phyloP scores from a whole-genome alignment of 1,139 yeast genomes.

The Spencermartinsiella ligniputridi region DNA sequence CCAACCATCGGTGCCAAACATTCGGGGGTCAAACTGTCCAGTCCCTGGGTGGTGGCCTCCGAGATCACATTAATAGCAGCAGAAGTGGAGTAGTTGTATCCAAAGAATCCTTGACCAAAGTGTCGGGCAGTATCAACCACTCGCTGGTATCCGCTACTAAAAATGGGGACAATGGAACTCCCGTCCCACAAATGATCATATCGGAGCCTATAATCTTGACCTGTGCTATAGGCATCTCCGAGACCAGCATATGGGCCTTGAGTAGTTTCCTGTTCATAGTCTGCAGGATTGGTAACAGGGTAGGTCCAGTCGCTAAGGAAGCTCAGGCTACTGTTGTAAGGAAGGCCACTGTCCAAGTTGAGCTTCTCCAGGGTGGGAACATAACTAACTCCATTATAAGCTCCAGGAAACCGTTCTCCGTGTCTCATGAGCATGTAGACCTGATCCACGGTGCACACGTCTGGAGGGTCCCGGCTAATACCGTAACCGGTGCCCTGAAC shows the following conservation, averaged over 20 bases:
- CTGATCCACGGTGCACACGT: constrained; percentile 53
- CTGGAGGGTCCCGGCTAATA: constrained; percentile 43
- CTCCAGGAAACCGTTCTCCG: constrained; percentile 63
- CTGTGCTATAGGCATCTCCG: constrained; percentile 28
- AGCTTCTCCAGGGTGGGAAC: constrained; percentile 17
- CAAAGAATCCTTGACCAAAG: constrained; percentile 42
- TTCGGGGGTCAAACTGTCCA: constrained; percentile 39
- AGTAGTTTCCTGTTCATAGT: constrained; percentile 27
- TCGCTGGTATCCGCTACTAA: constrained; percentile 39
- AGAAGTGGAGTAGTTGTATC: constrained; percentile 34
- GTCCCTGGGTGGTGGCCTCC: constrained; percentile 38
- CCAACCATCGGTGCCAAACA: constrained; percentile 15
- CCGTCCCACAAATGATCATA: constrained; percentile 38
- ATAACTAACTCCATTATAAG: constrained; percentile 18
- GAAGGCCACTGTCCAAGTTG: constrained; percentile 19
- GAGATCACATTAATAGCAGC: constrained; percentile 37
- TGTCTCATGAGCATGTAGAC: constrained; percentile 64
- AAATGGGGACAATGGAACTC: constrained; percentile 34
- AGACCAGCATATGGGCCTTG: constrained; percentile 38
- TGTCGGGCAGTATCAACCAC: constrained; percentile 38
- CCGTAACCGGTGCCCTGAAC: constrained; percentile 42
- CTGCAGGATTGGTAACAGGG: constrained; percentile 28
- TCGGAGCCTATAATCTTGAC: constrained; percentile 33
- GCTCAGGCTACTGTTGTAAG: constrained; percentile 33
- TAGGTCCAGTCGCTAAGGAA: constrained; percentile 39